Percentiles rank a stretch among this genome's conserved stretches.
Evolutionary conservation across 192 early-diverging fungal species (phyloP).

Genomic region (Kickxella alabastrina): DNA sequence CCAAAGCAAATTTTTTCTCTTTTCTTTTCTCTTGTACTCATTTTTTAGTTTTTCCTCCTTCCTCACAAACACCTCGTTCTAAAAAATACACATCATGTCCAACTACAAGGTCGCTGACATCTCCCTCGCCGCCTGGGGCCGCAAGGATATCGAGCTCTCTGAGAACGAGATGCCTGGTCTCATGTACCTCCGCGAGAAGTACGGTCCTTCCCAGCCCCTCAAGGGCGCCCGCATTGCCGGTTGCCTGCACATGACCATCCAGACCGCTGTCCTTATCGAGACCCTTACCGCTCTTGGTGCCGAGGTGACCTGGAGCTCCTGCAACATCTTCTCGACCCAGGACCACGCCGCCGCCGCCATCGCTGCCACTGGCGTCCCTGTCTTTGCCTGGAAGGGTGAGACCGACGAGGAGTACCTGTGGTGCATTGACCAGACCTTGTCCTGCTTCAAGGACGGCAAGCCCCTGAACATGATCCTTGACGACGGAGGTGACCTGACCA

Average conservation of each 20-base stretch:
- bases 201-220: constrained; percentile 83
- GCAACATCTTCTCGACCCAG: constrained; percentile 98
- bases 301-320: constrained; percentile 84
- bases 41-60: constrained; percentile 4
- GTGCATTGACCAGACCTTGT: constrained; percentile 96
- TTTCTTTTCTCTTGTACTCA: constrained; percentile 4
- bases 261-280: constrained; percentile 98
- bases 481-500: constrained; percentile 98
- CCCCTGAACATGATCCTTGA: constrained; percentile 98
- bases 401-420: constrained; percentile 99
- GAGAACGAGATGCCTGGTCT: constrained; percentile 99
- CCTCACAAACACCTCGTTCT: not conserved
- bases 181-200: constrained; percentile 90
- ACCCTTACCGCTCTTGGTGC: constrained; percentile 93
- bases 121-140: constrained; percentile 90
- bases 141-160: constrained; percentile 93
- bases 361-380: constrained; percentile 91
- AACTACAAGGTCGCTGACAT: constrained; percentile 77
- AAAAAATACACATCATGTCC: constrained; percentile 15
- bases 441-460: constrained; percentile 87
- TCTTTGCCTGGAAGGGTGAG: constrained; percentile 99
- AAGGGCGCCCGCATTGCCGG: constrained; percentile 95
- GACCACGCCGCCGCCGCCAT: constrained; percentile 99
- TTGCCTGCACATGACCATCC: constrained; percentile 99
- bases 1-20: no score